Evolutionary conservation across 1,139 yeast genomes (phyloP), one percentile per base, ranked within the genome.

Genomic region (Suhomyces coccinellae): DNA sequence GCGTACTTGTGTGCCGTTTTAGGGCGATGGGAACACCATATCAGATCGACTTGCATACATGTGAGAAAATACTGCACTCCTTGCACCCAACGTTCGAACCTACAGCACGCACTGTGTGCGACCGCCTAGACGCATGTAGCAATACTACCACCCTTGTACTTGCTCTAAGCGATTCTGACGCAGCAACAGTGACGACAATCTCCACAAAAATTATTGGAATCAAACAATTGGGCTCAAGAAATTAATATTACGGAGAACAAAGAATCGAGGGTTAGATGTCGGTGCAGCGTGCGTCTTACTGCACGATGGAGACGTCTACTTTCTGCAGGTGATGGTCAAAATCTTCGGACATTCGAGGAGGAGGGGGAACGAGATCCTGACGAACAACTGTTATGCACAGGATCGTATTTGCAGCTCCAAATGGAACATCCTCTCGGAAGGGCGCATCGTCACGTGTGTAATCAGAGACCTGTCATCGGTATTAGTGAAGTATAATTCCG

Each of bases 141-240:
- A 22, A 15, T n/a, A 13, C 22, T 22, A 34, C 29, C 11, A n/a
- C 36, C 29, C 20, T 13, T 14, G 29, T 13, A 24, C 17, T 9
- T 24, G 13, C 15, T 15, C 15, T 38, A 38, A 39, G 42, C 42
- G 42, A 39, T 33, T 14, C 9, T 14, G n/a, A 36, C 27, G 41
- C 41, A 33, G 41, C 13, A 11, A 8, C 15, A 28, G 32, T 38
- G 41, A 38, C 41, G 36, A 38, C 34, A 26, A 17, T 3, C 24
- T 26, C 14, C 17, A 26, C 29, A 26, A 26, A 26, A 26, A 26
- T 10, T 12, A 12, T 26, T 26, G 29, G n/a, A 11, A 26, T 26
- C n/a, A 8, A 11, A 26, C 29, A 26, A 26, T 26, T 11, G 29
- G n/a, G 29, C 8, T 10, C 29, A 26, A 26, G 29, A 26, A 26